Conservation (phyloP, 1,139 yeast species). For the Suhomyces anneliseae region DNA sequence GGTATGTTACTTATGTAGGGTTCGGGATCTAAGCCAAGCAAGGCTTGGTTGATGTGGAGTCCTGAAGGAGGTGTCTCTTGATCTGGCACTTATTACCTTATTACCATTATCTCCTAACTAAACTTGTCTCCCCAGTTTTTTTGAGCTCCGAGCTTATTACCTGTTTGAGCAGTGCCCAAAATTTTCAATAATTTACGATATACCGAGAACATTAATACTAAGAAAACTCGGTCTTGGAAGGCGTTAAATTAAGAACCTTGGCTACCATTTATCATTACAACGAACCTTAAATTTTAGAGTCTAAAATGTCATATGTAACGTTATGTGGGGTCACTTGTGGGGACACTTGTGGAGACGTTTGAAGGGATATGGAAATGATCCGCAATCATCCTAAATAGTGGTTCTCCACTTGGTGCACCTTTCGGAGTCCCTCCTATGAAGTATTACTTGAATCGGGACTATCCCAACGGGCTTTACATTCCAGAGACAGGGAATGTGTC, state of each 20-base stretch:
- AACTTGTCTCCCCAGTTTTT: too few species aligned
- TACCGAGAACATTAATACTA: too few species aligned
- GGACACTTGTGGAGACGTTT: neutral
- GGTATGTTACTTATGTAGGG: neutral
- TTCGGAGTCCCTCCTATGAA: neutral
- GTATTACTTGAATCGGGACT: neutral
- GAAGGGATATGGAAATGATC: neutral
- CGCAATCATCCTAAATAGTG: neutral
- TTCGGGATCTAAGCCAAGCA: neutral
- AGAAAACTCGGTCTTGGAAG: neutral
- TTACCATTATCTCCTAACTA: too few species aligned
- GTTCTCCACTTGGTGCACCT: neutral
- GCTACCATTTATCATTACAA: neutral
- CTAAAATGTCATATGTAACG: neutral
- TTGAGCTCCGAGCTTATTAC: neutral
- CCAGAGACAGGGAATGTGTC: too few species aligned
- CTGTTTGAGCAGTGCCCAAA: neutral
- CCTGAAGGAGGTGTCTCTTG: too few species aligned
- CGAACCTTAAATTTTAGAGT: neutral
- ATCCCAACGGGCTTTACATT: too few species aligned
- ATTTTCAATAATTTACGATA: neutral
- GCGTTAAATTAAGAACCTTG: neutral
- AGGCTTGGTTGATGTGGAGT: neutral
- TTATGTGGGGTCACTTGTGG: neutral
- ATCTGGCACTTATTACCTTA: too few species aligned